Evolutionary conservation across 768 basidiomycete species (phyloP), one percentile per base, ranked within the genome.

Genomic region (Termitomyces sp.): DNA sequence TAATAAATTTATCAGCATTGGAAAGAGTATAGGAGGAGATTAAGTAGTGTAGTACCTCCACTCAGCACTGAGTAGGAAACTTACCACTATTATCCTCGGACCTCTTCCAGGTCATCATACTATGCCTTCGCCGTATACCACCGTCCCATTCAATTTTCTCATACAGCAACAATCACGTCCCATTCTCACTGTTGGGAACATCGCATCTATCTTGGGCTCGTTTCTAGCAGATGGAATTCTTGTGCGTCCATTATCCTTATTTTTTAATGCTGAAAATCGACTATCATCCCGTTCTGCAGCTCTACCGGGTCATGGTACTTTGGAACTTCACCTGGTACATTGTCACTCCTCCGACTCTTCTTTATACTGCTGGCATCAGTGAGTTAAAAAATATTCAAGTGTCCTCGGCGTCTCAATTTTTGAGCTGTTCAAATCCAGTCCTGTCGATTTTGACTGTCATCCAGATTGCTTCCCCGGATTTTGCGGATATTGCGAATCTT

Each of bases 151-250:
- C n/a, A n/a, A n/a, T n/a, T n/a, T n/a, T n/a, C n/a, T n/a, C n/a
- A n/a, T n/a, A n/a, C n/a, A n/a, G n/a, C n/a, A n/a, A n/a, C n/a
- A n/a, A n/a, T n/a, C n/a, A n/a, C n/a, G n/a, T n/a, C n/a, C n/a
- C n/a, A n/a, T n/a, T n/a, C n/a, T n/a, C n/a, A n/a, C n/a, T n/a
- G n/a, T n/a, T 18, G 58, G 53, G 22, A 62, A 64, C 31, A 44
- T 64, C 25, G 62, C 60, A 20, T 48, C 64, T 4, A 56, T 66
- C 20, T n/a, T 67, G 15, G 52, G 72, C 38, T 71, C 74, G 12
- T 62, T 74, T 12, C 56, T 76, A 59, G 68, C 68, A 9, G 72
- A 75, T 40, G 76, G 60, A 1, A 50, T 76, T 41, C 64, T 78
- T 58, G 77, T 78, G 49, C 43, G 71, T 53, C 42, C 73, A 42